phyloP scores from a whole-genome alignment of 306 rosid species.

The Lotus japonicus region DNA sequence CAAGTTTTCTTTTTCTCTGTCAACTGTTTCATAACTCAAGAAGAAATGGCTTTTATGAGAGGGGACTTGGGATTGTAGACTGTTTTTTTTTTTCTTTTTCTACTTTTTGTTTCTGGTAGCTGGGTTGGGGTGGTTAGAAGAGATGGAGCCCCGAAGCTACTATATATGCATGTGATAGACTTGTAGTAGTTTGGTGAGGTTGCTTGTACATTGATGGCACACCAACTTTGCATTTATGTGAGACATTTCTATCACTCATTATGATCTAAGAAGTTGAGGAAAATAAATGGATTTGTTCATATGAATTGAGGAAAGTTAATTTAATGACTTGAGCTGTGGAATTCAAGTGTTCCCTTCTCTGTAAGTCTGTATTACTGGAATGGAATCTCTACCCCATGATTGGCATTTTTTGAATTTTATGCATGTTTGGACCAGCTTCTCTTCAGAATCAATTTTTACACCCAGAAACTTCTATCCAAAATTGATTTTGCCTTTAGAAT shows the following conservation, averaged over 20 bases:
- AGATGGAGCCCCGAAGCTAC: background rate
- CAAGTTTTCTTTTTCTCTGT: background rate
- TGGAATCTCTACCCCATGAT: background rate
- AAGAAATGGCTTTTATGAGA: background rate
- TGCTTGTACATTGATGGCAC: slow-evolving; percentile 22
- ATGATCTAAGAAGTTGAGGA: background rate
- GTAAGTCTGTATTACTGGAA: background rate
- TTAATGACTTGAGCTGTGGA: background rate
- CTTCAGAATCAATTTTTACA: no score
- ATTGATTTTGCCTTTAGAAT: no score
- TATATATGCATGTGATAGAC: slow-evolving; percentile 19
- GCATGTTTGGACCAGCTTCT: no score
- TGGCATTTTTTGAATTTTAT: background rate
- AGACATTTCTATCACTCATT: background rate
- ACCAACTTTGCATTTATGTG: slow-evolving; percentile 24
- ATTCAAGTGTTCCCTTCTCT: background rate
- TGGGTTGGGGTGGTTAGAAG: slow-evolving; percentile 13
- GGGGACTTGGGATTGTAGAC: background rate
- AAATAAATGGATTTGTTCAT: background rate
- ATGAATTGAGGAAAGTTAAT: background rate
- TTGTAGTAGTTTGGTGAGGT: slow-evolving; percentile 17
- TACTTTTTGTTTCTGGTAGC: background rate
- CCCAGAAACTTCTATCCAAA: no score
- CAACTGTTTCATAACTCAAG: background rate
- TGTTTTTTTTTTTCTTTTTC: background rate